These are phyloP conservation scores for Solanum sitiens DNA, from an alignment of 257 asterid species.

Conservation along the genomic window DNA sequence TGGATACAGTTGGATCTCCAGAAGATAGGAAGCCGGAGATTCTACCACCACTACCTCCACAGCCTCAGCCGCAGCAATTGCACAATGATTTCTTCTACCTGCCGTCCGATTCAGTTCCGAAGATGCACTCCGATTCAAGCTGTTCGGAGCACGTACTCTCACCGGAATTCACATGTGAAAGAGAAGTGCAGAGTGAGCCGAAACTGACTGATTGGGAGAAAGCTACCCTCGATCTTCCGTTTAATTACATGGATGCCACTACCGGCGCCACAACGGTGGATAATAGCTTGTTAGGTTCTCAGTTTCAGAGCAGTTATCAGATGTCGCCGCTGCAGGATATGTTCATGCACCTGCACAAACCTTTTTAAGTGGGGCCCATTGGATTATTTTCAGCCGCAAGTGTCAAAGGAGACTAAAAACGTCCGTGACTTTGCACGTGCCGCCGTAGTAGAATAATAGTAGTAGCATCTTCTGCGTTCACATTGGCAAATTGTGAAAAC, in stretches of 20 bases:
- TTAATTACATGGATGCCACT: constrained; percentile 40
- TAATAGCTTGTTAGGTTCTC: constrained; percentile 22
- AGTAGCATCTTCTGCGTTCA: not conserved
- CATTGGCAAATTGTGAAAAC: not conserved
- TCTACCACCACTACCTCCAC: constrained; percentile 31
- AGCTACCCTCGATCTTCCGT: constrained; percentile 34
- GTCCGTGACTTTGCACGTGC: constrained; percentile 59
- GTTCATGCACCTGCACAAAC: constrained; percentile 45
- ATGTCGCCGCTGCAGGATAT: constrained; percentile 59
- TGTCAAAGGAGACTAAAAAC: constrained; percentile 33
- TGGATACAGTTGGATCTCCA: constrained; percentile 1
- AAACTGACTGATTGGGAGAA: constrained; percentile 51
- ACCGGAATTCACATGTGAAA: constrained; percentile 32
- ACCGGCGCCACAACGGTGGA: not conserved
- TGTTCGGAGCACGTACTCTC: constrained; percentile 77
- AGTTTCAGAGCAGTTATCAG: constrained; percentile 28
- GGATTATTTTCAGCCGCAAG: constrained; percentile 10
- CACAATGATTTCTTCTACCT: constrained; percentile 46
- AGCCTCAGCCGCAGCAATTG: constrained; percentile 25
- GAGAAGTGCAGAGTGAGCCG: constrained; percentile 75
- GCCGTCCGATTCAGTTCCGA: constrained; percentile 63
- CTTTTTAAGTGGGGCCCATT: constrained; percentile 21
- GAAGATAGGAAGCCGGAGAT: constrained; percentile 48
- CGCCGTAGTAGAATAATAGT: not conserved
- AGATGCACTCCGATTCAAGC: constrained; percentile 70